Base-by-base conservation (phyloP, 345 rosid genomes). In the Erodium maritimum region DNA sequence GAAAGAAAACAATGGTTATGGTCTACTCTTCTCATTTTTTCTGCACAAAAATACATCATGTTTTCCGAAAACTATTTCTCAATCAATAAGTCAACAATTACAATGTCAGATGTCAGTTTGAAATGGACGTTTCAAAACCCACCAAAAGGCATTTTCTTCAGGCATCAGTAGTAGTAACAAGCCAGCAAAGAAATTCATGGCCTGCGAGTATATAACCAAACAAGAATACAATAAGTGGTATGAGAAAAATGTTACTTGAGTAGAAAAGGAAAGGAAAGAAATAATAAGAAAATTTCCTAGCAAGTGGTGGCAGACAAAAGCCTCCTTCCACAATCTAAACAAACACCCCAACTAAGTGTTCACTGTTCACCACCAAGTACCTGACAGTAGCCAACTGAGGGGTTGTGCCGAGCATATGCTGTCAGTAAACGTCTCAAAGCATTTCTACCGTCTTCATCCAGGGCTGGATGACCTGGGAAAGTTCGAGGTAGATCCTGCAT, bases 121-220 rank as follows among this genome's bases (percentile, higher is more conserved):
- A 25, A 37, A 68, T 73, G 29, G 17, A 61, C 69, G 59, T 56
- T 72, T 67, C 45, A 20, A 63, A 57, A 72, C 81, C 67, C 80
- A 93, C 99, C 99, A 90, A 77, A 94, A 94, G 59, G 99, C 99
- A 85, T 94, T 94, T 81, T 94, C 99, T 80, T 94, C 99, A 0
- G 99, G 95, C 99, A 94, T 94, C 79, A 94, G 79, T 71, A 94
- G 90, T 59, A 94, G 91, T 61, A 94, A 85, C 65, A 94, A 77
- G 21, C 97, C 99, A 69, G 99, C 97, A 76, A 94, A 94, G 77
- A 94, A 94, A 73, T 94, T 94, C 99, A 94, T 94, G 56, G 99
- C 99, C 99, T 94, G 90, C 71, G 67, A n/a, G 45, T n/a, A 23
- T 64, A 57, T 56, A 51, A 70, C 17, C 50, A 63, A 66, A 53